Conservation (phyloP, 768 basidiomycete species). For the Lentinula aciculospora region DNA sequence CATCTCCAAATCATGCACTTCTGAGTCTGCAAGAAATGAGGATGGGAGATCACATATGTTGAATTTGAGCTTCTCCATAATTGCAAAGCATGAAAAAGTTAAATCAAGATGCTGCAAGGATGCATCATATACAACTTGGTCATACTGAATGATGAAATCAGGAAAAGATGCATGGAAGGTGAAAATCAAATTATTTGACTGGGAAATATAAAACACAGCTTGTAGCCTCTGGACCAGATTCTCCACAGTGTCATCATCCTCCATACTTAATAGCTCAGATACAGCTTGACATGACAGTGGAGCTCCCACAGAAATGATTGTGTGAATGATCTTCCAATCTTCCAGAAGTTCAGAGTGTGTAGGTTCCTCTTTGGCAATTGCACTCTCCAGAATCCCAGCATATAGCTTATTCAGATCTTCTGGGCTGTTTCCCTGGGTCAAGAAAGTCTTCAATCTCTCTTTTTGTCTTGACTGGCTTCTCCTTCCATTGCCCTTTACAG, state of each 20-base stretch:
- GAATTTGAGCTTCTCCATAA: not conserved
- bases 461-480: no score
- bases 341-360: not conserved
- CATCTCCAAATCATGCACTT: not conserved
- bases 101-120: not conserved
- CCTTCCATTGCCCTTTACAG: not conserved
- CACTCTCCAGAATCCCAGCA: not conserved
- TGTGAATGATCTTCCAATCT: not conserved
- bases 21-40: not conserved
- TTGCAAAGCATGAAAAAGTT: not conserved
- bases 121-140: not conserved
- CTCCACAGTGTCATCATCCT: not conserved
- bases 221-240: not conserved
- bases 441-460: not conserved
- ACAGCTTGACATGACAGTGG: not conserved
- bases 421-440: not conserved
- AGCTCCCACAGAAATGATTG: not conserved
- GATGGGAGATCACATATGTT: slow-evolving; percentile 9
- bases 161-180: slow-evolving; percentile 1
- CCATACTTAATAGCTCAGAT: not conserved
- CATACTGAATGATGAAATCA: not conserved
- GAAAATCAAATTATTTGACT: not conserved
- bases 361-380: not conserved
- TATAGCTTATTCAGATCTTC: not conserved
- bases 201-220: not conserved